These are phyloP conservation scores for Taphrina wiesneri DNA, from an alignment of 1,139 yeast genomes.

Conservation along the genomic window DNA sequence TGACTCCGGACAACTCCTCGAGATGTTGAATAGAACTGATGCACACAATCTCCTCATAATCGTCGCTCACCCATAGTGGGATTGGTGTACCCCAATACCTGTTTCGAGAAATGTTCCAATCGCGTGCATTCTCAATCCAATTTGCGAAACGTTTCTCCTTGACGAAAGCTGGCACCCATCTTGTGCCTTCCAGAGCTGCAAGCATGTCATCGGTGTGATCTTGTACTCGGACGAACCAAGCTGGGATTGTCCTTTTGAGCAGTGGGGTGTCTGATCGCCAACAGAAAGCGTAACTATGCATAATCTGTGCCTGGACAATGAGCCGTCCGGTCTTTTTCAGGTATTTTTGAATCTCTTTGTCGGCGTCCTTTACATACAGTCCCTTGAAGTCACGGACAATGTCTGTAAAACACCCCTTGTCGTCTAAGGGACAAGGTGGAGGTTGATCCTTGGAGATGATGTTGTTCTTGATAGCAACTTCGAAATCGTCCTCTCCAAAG, in stretches of 20 bases:
- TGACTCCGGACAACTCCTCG: slow-evolving; percentile 75
- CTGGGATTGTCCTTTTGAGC: slow-evolving; percentile 92
- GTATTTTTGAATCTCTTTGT: slow-evolving; percentile 79
- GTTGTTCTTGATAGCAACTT: slow-evolving; percentile 73
- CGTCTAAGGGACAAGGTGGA: slow-evolving; percentile 95
- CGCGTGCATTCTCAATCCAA: slow-evolving; percentile 98
- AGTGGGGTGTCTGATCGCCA: slow-evolving; percentile 99
- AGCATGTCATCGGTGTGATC: slow-evolving; percentile 88
- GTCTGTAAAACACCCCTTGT: slow-evolving; percentile 75
- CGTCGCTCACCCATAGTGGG: slow-evolving; percentile 96
- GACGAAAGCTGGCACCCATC: slow-evolving; percentile 90
- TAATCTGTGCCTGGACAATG: slow-evolving; percentile 74
- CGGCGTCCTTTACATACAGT: slow-evolving; percentile 91
- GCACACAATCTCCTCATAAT: slow-evolving; percentile 87
- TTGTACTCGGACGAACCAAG: slow-evolving; percentile 93
- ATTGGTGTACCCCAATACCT: slow-evolving; percentile 99
- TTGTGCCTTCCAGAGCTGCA: slow-evolving; percentile 76
- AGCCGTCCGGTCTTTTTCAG: slow-evolving; percentile 77
- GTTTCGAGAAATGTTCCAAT: slow-evolving; percentile 97
- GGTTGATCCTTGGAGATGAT: slow-evolving; percentile 64
- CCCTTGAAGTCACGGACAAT: slow-evolving; percentile 79
- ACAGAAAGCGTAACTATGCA: slow-evolving; percentile 98
- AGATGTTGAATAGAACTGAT: slow-evolving; percentile 87
- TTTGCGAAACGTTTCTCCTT: slow-evolving; percentile 94
- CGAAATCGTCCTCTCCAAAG: slow-evolving; percentile 98